These are phyloP conservation scores for Medicago lupulina DNA, from an alignment of 306 rosid genomes.

Conservation along the genomic window DNA sequence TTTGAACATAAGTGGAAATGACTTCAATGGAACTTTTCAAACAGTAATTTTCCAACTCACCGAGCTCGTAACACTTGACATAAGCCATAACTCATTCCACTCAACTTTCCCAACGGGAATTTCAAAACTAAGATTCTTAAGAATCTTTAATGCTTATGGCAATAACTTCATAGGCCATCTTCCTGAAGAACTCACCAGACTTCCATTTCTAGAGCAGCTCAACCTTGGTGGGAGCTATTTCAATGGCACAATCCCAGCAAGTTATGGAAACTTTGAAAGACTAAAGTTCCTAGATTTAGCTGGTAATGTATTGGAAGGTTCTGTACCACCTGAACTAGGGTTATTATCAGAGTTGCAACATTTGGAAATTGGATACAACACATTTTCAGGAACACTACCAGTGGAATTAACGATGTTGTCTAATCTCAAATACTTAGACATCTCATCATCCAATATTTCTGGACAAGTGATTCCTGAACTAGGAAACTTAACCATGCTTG, in stretches of 20 bases:
- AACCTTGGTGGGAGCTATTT: conserved; percentile 97
- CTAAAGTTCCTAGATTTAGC: conserved; percentile 65
- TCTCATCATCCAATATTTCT: conserved; percentile 64
- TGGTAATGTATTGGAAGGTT: conserved; percentile 74
- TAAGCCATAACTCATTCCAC: conserved; percentile 75
- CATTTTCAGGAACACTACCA: conserved; percentile 66
- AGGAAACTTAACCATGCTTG: conserved; percentile 73
- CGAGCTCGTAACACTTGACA: conserved; percentile 67
- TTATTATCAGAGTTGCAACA: conserved; percentile 58
- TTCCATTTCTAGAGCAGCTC: conserved; percentile 70
- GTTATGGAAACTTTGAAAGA: conserved; percentile 63
- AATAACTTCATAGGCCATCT: conserved; percentile 81
- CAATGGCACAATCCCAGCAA: conserved; percentile 60
- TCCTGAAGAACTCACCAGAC: conserved; percentile 60
- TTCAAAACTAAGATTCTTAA: conserved; percentile 73
- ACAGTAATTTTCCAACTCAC: conserved; percentile 62
- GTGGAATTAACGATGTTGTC: conserved; percentile 51
- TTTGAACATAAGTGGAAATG: conserved; percentile 65
- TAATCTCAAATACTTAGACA: conserved; percentile 74
- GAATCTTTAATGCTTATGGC: conserved; percentile 76
- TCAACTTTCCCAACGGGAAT: conserved; percentile 84
- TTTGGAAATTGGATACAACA: conserved; percentile 90
- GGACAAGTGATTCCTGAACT: conserved; percentile 66
- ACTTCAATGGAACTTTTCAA: conserved; percentile 46
- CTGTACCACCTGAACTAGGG: conserved; percentile 66